These are phyloP conservation scores for Eryngium alpinum DNA, from an alignment of 140 eudicot species.

Conservation along the genomic window DNA sequence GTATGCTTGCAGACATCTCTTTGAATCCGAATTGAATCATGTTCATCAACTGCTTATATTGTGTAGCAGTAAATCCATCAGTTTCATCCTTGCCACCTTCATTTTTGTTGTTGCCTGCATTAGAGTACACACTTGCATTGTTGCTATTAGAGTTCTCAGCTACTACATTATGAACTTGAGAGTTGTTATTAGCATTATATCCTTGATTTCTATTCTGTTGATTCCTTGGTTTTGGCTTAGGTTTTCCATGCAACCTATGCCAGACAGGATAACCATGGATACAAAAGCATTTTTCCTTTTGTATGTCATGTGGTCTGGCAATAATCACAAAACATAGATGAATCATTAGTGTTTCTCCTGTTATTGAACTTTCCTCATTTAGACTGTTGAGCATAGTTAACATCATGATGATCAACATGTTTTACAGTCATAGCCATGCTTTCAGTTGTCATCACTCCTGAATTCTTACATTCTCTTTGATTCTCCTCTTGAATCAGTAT, in stretches of 20 bases:
- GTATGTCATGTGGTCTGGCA: no score
- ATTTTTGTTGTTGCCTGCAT: no score
- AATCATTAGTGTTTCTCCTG: accelerated
- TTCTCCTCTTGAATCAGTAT: neutral
- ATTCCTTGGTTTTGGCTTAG: no score
- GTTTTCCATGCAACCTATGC: no score
- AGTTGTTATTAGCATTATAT: no score
- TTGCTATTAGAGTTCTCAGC: neutral
- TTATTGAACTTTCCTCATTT: no score
- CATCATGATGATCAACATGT: accelerated
- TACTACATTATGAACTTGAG: neutral
- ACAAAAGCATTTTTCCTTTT: no score
- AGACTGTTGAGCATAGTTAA: neutral
- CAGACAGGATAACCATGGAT: no score
- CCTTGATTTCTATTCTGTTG: no score
- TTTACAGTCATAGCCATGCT: neutral
- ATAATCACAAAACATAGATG: neutral
- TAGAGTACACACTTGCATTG: no score
- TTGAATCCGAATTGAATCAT: neutral
- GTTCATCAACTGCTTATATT: neutral
- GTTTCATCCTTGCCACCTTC: no score
- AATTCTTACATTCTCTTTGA: neutral
- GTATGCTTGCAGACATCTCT: neutral
- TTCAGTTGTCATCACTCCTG: accelerated
- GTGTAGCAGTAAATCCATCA: neutral